Percentiles rank a stretch among this genome's conserved stretches.
These are phyloP conservation scores for Torulaspora maleeae DNA, from an alignment of 805 yeast species.

Conservation along the genomic window DNA sequence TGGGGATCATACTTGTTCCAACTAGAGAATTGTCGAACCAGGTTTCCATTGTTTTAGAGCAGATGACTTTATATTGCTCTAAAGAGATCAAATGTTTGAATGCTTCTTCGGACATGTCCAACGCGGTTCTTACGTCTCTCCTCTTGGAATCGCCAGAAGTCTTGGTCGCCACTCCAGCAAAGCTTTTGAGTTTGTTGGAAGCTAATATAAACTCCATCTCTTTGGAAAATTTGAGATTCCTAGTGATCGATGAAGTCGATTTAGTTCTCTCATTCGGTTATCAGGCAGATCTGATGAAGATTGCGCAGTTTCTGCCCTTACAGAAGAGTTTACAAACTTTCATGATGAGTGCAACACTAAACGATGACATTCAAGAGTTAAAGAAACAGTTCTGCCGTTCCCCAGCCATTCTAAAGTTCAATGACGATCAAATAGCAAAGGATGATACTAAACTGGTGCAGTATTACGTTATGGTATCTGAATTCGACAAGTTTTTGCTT, in stretches of 20 bases:
- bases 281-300: constrained; percentile 69
- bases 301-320: constrained; percentile 62
- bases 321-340: constrained; percentile 79
- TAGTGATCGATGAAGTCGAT: constrained; percentile 95
- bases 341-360: constrained; percentile 93
- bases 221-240: constrained; percentile 53
- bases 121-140: constrained; percentile 64
- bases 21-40: constrained; percentile 89
- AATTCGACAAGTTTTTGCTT: constrained; percentile 85
- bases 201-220: constrained; percentile 44
- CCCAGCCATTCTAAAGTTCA: constrained; percentile 76
- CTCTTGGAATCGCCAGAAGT: constrained; percentile 74
- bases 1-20: constrained; percentile 80
- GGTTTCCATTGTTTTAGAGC: constrained; percentile 64
- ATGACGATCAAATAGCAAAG: constrained; percentile 56
- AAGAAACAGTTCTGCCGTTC: constrained; percentile 73
- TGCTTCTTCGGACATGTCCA: constrained; percentile 57
- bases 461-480: constrained; percentile 79
- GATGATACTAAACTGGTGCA: constrained; percentile 65
- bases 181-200: constrained; percentile 54
- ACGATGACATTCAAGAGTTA: constrained; percentile 74
- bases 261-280: constrained; percentile 86
- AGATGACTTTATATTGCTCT: constrained; percentile 66
- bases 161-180: constrained; percentile 81
- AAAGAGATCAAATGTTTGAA: constrained; percentile 61